Base-by-base conservation (phyloP, 2,329 filamentous ascomycete genomes). In the Epichloe typhina region DNA sequence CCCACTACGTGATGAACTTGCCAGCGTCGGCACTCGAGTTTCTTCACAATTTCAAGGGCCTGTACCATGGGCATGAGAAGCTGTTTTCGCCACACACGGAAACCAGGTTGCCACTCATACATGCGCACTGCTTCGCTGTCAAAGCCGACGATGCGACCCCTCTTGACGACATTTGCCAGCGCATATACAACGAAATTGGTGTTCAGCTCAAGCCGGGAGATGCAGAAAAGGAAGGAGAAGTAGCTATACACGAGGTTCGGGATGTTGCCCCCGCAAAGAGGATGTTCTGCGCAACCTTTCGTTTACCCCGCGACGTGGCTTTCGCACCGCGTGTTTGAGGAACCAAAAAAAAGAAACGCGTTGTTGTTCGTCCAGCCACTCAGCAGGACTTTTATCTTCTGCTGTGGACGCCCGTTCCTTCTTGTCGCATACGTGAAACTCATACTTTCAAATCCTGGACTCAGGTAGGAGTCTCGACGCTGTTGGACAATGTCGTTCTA, bases 1-100 rank as follows among this genome's bases (percentile, higher is more conserved):
- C 82, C n/a, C 93, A 97, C 71, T 98, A 90, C 65, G 86, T 97
- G 57, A 96, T 98, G 88, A 98, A 98, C 68, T 83, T 98, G 15
- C 93, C 93, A 0, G 93, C 90, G 1, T 86, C 82, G 1, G 91
- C 93, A 1, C 83, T 93, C 53, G 83, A 86, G 52, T 98, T 98
- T 64, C 75, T 96, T 21, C 72, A 73, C 50, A 67, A 69, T 59
- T 70, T 61, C 58, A 79, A 82, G 19, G 91, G 93, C 4, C 68
- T 95, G 15, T 97, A 96, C 64, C 70, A 77, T n/a, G 82, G 82
- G 3, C 74, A 80, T 23, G 82, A 89, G 64, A 55, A 66, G 2
- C 72, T 88, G 1, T 90, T 91, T 58, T 62, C 68, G 31, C 80
- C 82, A 1, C 66, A 77, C 52, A 84, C 79, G 1, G 63, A 65